Evolutionary conservation across 2,329 filamentous ascomycete genomes (phyloP).

Genomic region (Metarhizium sp.): DNA sequence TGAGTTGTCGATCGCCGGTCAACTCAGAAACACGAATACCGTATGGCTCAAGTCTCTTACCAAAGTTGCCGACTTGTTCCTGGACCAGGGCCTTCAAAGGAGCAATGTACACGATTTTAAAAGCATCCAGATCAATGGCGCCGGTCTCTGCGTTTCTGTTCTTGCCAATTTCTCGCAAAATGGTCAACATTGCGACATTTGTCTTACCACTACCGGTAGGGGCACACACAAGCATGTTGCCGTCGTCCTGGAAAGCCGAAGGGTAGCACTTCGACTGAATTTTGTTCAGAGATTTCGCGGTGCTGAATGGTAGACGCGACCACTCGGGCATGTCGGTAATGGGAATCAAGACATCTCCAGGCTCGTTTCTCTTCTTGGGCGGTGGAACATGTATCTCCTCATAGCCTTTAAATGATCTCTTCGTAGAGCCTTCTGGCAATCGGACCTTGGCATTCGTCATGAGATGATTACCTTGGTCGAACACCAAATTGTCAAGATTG

Average conservation of each 20-base stretch:
- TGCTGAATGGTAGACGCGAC: constrained; percentile 79
- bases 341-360: constrained; percentile 71
- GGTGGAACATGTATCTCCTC: constrained; percentile 96
- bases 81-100: constrained; percentile 92
- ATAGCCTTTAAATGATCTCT: constrained; percentile 93
- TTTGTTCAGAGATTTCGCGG: constrained; percentile 79
- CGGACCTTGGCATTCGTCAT: constrained; percentile 99
- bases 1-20: constrained; percentile 94
- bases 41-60: constrained; percentile 79
- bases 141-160: constrained; percentile 81
- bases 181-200: constrained; percentile 95
- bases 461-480: constrained; percentile 95
- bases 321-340: constrained; percentile 87
- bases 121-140: constrained; percentile 90
- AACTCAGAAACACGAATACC: constrained; percentile 91
- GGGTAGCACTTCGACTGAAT: constrained; percentile 93
- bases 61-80: constrained; percentile 97
- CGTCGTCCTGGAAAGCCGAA: constrained; percentile 84
- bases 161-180: constrained; percentile 93
- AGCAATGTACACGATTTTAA: constrained; percentile 98
- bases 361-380: constrained; percentile 77
- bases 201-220: constrained; percentile 97
- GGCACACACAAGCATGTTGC: constrained; percentile 95
- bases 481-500: constrained; percentile 91
- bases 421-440: constrained; percentile 88